Percentiles rank a stretch among this genome's conserved stretches.
Conservation (phyloP, 176 grass and related monocot species). For the Avena eriantha region DNA sequence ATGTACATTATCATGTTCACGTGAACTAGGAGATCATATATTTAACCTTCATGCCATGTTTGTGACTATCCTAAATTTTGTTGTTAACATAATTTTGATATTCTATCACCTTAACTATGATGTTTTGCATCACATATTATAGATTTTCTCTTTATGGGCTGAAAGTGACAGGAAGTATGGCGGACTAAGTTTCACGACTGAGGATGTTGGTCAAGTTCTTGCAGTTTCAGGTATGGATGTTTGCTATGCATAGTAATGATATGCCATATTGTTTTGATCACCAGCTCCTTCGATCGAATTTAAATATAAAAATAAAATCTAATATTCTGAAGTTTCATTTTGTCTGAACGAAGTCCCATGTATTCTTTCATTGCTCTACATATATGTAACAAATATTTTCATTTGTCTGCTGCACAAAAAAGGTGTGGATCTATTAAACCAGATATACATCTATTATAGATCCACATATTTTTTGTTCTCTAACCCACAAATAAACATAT, state of each 20-base stretch:
- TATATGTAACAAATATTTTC: background rate
- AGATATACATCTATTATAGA: too few species aligned
- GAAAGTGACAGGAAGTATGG: conserved; percentile 58
- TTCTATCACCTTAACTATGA: background rate
- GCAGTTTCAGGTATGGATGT: conserved; percentile 44
- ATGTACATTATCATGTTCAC: background rate
- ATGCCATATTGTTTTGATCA: background rate
- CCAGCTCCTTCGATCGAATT: background rate
- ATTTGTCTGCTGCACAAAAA: background rate
- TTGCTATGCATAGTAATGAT: background rate
- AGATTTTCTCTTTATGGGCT: conserved; percentile 68
- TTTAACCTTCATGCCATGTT: background rate
- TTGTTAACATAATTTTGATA: background rate
- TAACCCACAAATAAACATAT: background rate
- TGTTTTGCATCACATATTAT: background rate
- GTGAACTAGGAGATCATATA: background rate
- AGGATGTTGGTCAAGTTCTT: conserved; percentile 61
- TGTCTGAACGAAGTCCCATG: too few species aligned
- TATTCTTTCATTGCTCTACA: too few species aligned
- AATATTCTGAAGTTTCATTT: too few species aligned
- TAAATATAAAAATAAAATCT: too few species aligned
- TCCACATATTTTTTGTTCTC: too few species aligned
- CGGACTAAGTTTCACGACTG: conserved; percentile 55
- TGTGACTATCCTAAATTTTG: background rate
- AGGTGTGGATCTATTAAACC: background rate